Base-by-base conservation (phyloP, 2,329 filamentous ascomycete species). In the Apiospora hydei region DNA sequence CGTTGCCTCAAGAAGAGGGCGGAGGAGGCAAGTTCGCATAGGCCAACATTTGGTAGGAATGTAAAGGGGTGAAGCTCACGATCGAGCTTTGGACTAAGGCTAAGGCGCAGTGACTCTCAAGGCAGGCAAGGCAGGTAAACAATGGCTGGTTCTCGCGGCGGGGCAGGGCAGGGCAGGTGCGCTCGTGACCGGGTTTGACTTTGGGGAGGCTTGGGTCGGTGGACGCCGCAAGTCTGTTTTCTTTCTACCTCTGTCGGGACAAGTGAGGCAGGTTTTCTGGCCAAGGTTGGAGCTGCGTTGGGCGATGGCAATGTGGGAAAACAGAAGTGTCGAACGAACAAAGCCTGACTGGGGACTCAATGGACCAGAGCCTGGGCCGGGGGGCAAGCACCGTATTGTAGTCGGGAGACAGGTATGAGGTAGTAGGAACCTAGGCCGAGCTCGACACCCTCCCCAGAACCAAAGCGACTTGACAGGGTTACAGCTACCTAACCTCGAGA, bases 1-100 rank as follows among this genome's bases (percentile, higher is more conserved):
- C 78, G 79, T 81, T 81, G 80, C 82, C 83, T 84, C 83, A 76
- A 75, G 74, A 73, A 78, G 82, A 84, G 83, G 82, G 82, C 82
- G 81, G 83, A 83, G 82, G 80, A 82, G 81, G 82, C 78, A 81
- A 79, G 76, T 75, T 78, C 74, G 78, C 78, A 77, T 77, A 69
- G 75, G 77, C 77, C 77, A 75, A 81, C 83, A 84, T 84, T 77
- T 77, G 77, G 80, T 74, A 72, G 71, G 71, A 68, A 47, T 46
- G 66, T 68, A n/a, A 68, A 47, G 30, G 30, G 66, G 66, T 47
- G 44, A 68, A 68, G 66, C 66, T 68, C 66, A 68, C 66, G 44
- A 68, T 68, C 14, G 66, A 68, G 66, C 66, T 64, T 64, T 41
- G 57, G 57, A 24, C 57, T 64, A 64, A 64, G 57, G 57, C 67